Percentiles rank a stretch among this genome's conserved stretches.
phyloP scores from a whole-genome alignment of 176 grass and related monocot species.

The Musa itinerans region DNA sequence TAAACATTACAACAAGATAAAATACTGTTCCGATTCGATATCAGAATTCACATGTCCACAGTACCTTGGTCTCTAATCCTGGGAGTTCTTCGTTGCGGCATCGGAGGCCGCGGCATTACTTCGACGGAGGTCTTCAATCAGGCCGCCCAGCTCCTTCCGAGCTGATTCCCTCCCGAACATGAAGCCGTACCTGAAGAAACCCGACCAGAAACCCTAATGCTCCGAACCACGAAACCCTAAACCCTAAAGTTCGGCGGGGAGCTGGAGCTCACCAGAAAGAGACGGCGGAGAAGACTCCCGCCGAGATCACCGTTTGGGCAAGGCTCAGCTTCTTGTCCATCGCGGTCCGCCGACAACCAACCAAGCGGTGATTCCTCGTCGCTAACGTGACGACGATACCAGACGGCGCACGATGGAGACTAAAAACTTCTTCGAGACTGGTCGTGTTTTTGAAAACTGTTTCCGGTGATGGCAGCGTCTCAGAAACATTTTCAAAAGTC shows the following conservation, averaged over 20 bases:
- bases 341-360: not conserved
- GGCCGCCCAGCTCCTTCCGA: constrained; percentile 69
- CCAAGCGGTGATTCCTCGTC: too few relatives aligned
- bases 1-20: too few relatives aligned
- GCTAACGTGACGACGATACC: too few relatives aligned
- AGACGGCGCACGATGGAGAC: too few relatives aligned
- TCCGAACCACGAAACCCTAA: not conserved
- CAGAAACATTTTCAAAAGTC: too few relatives aligned
- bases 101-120: constrained; percentile 2
- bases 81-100: not conserved
- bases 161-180: constrained; percentile 99
- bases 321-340: constrained; percentile 64
- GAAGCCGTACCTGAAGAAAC: constrained; percentile 77
- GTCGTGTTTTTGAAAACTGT: too few relatives aligned
- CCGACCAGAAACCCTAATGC: not conserved
- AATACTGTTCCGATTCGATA: too few relatives aligned
- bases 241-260: not conserved
- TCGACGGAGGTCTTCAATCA: constrained; percentile 69
- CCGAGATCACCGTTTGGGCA: constrained; percentile 58
- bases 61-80: not conserved
- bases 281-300: constrained; percentile 88
- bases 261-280: constrained; percentile 55
- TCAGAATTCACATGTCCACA: not conserved
- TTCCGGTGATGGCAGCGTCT: too few relatives aligned
- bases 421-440: too few relatives aligned